Evolutionary conservation across 768 basidiomycete genomes (phyloP).

Genomic region (Boletus tomentosulus): DNA sequence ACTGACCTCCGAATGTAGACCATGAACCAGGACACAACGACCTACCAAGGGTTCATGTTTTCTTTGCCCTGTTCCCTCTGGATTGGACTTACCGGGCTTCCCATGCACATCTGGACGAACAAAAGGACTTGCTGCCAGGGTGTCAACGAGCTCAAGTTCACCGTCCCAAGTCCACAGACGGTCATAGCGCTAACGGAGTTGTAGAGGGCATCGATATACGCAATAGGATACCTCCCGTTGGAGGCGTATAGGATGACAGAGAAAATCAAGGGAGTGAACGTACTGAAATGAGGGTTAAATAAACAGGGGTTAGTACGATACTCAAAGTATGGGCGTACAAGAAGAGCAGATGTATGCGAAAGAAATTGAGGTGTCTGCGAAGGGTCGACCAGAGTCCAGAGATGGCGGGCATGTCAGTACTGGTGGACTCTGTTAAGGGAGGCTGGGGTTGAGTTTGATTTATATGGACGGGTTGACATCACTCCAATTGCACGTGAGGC

Average conservation of each 20-base stretch:
- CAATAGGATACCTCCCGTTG: slow-evolving; percentile 67
- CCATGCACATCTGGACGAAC: slow-evolving; percentile 76
- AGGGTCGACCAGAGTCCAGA: slow-evolving; percentile 24
- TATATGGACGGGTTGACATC: background rate
- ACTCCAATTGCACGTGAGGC: background rate
- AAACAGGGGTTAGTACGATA: background rate
- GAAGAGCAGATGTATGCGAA: slow-evolving; percentile 55
- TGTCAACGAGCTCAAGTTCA: slow-evolving; percentile 66
- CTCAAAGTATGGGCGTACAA: slow-evolving; percentile 42
- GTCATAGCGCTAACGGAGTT: slow-evolving; percentile 74
- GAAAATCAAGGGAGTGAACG: slow-evolving; percentile 72
- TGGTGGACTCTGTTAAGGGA: background rate
- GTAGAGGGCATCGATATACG: slow-evolving; percentile 77
- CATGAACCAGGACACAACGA: slow-evolving; percentile 79
- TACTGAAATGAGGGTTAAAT: slow-evolving; percentile 38
- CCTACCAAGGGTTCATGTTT: slow-evolving; percentile 35
- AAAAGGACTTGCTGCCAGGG: slow-evolving; percentile 65
- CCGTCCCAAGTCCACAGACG: slow-evolving; percentile 69
- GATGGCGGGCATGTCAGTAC: slow-evolving; percentile 1
- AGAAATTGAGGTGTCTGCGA: slow-evolving; percentile 59
- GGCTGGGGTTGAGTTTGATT: background rate
- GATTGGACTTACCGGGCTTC: slow-evolving; percentile 58
- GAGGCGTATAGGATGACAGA: slow-evolving; percentile 79
- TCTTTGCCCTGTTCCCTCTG: background rate
- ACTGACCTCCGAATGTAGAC: slow-evolving; percentile 68